Base-by-base conservation (phyloP, 2,329 filamentous ascomycete species). In the Scopulariopsis brevicaulis region DNA sequence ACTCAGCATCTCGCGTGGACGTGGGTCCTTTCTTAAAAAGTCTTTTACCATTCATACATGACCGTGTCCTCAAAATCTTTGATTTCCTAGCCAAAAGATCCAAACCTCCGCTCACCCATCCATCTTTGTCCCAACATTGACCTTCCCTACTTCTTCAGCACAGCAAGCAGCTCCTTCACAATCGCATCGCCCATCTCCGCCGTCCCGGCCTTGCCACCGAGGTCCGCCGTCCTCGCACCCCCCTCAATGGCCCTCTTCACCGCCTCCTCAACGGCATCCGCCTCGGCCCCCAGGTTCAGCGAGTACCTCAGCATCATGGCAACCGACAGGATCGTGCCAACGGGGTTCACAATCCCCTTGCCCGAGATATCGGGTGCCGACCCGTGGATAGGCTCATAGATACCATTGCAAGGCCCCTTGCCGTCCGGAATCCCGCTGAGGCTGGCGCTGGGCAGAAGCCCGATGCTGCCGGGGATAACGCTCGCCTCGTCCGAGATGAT, bases 351-450 rank as follows among this genome's bases (percentile, higher is more conserved):
- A 64, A 96, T 86, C 60, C 89, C 89, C 75, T 95, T 82, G 64
- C 93, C 92, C 2, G 89, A 90, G 66, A 97, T 97, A 68, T 97
- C 92, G 32, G 92, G 93, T 22, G 93, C 93, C 75, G 60, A 77
- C 90, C 90, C 92, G 72, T 99, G 93, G 66, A 99, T 97, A 28
- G 93, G 93, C 80, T 97, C 93, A 71, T 96, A 99, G 67, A 97
- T 96, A 65, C 91, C 93, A 70, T 95, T 96, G 69, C 92, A 90
- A 70, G 82, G 86, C 65, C 78, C 82, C 78, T 90, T 89, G 58
- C 89, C 89, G 70, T 95, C 90, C 0, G 93, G 93, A 60, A 96
- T 84, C 48, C 89, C 90, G 63, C 86, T 88, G 69, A 97, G 76
- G 72, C 87, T 94, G 14, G 93, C 93, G 70, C 87, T 93, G 28